A percentile compares a stretch with the other conserved stretches of the same genome.
phyloP scores from a whole-genome alignment of 202 grass and related monocot species.

The Eragrostis tef region DNA sequence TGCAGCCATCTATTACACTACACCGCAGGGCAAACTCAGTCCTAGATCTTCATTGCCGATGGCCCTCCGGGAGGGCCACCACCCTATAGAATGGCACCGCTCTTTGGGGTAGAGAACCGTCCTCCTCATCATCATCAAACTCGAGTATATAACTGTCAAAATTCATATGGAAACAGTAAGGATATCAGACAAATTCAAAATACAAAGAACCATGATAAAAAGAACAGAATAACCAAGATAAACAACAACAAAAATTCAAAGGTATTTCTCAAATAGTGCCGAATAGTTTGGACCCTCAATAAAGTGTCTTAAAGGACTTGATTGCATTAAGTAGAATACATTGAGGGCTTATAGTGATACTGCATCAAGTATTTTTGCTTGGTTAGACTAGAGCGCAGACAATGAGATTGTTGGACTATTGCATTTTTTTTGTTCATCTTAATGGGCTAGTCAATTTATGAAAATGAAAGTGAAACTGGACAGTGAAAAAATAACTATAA shows the following conservation, averaged over 20 bases:
- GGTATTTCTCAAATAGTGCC: not conserved
- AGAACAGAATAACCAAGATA: not conserved
- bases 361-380: not conserved
- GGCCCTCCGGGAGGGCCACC: slow-evolving; percentile 81
- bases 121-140: slow-evolving; percentile 96
- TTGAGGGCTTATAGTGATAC: not conserved
- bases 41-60: slow-evolving; percentile 66
- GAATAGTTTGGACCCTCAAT: not conserved
- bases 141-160: slow-evolving; percentile 72
- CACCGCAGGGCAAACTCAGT: not conserved
- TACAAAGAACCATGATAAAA: not conserved
- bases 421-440: not conserved
- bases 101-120: slow-evolving; percentile 80
- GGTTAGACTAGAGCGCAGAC: no score
- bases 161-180: not conserved
- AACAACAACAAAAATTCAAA: not conserved
- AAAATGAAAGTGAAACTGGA: not conserved
- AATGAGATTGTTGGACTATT: not conserved
- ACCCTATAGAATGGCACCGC: slow-evolving; percentile 78
- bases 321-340: not conserved
- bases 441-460: not conserved
- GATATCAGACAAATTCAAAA: not conserved
- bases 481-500: no score
- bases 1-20: not conserved
- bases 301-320: not conserved